phyloP scores from a whole-genome alignment of 2,329 filamentous ascomycete species.

The Colletotrichum sansevieriae region DNA sequence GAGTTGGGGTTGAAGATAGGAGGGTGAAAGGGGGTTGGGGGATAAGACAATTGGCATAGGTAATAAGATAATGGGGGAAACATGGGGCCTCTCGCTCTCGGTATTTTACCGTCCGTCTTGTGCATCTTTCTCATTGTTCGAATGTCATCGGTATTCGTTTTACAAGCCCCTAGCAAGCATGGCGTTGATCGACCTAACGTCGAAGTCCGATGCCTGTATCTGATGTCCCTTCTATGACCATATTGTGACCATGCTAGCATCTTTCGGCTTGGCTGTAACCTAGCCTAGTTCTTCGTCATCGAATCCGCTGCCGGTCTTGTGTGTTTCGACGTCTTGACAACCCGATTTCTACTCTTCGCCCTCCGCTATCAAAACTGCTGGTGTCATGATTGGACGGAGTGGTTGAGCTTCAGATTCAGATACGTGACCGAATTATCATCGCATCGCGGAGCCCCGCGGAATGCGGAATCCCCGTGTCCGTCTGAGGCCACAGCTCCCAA shows the following conservation, averaged over 20 bases:
- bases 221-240: too few relatives aligned
- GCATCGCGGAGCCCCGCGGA: constrained; percentile 33
- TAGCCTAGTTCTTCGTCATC: too few relatives aligned
- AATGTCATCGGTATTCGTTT: background rate
- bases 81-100: constrained; percentile 4
- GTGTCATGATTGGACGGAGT: background rate
- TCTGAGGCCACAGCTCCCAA: background rate
- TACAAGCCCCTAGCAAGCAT: background rate
- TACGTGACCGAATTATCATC: constrained; percentile 9
- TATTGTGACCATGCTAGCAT: too few relatives aligned
- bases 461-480: constrained; percentile 22
- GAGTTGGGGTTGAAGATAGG: background rate
- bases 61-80: background rate
- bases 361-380: background rate
- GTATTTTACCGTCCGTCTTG: constrained; percentile 22
- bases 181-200: too few relatives aligned
- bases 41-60: background rate
- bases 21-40: too few relatives aligned
- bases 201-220: too few relatives aligned
- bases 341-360: background rate
- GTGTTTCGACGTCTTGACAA: too few relatives aligned
- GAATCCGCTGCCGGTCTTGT: too few relatives aligned
- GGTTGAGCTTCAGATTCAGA: background rate
- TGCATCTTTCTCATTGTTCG: background rate
- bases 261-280: too few relatives aligned